Base-by-base conservation (phyloP, 2,329 filamentous ascomycete genomes). In the Xylaria polymorpha region DNA sequence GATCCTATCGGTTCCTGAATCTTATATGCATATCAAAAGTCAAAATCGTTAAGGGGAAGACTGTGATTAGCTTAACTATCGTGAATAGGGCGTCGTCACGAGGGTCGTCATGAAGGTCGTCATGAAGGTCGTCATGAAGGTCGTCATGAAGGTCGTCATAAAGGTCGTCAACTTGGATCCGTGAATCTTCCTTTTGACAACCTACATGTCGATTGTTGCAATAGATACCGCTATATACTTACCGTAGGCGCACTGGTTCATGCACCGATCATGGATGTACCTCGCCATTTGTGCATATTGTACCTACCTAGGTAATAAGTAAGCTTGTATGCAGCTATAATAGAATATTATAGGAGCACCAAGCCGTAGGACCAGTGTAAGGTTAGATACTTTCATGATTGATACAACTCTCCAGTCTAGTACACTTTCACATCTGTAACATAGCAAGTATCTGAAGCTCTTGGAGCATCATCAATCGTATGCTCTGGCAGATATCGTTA, bases 281-380 rank as follows among this genome's bases (percentile, higher is more conserved):
- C 56, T 67, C 41, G 55, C 55, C 25, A 57, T 53, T 41, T 20
- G 35, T 60, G 56, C 55, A 60, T 60, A 59, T 60, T 29, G 25
- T 29, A 29, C 25, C 25, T 29, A 29, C 25, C 25, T 4, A 29
- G 25, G 59, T 69, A 61, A 64, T 69, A 66, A 37, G 63, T 67
- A 50, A 69, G 62, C 62, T 48, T 43, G 44, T 62, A 63, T 56
- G 44, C 67, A 29, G 61, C 32, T 66, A 66, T 62, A 51, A 29
- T 15, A 41, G 25, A 20, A 57, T 58, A 41, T 44, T 41, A 51
- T 50, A 51, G 29, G 15, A 59, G 25, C 20, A 37, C 20, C 39
- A 32, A 44, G 56, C 8, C n/a, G 22, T 10, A 32, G 18, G 22
- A 9, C 22, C 10, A 12, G 10, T 37, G 18, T 15, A n/a, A n/a